Conservation (phyloP, 2,329 filamentous ascomycete species). For the Furcasterigmium furcatum region DNA sequence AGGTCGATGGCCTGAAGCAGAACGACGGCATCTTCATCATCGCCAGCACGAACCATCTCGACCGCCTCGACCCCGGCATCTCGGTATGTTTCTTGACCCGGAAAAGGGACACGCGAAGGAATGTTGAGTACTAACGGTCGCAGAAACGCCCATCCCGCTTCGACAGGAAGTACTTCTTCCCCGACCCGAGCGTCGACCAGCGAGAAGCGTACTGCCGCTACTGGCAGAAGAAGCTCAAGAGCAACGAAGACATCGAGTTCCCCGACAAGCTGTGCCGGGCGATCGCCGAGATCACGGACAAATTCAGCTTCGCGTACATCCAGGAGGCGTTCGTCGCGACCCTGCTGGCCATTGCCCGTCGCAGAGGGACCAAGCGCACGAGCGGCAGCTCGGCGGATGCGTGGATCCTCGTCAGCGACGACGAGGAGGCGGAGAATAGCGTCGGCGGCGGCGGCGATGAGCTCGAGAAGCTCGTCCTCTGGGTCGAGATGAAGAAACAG, state of each 20-base stretch:
- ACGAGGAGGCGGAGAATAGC: slow-evolving; percentile 6
- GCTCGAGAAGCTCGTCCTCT: slow-evolving; percentile 50
- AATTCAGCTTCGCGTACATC: slow-evolving; percentile 69
- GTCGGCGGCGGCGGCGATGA: slow-evolving; percentile 27
- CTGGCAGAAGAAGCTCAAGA: slow-evolving; percentile 55
- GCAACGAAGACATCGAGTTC: slow-evolving; percentile 58
- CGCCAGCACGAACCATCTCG: slow-evolving; percentile 63
- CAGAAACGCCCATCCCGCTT: slow-evolving; percentile 63
- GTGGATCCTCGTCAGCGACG: slow-evolving; percentile 28
- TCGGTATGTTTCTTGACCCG: slow-evolving; percentile 29
- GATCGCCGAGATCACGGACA: slow-evolving; percentile 59
- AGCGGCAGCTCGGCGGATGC: slow-evolving; percentile 22
- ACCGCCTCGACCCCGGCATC: slow-evolving; percentile 64
- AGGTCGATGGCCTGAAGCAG: slow-evolving; percentile 65
- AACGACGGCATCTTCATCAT: slow-evolving; percentile 72
- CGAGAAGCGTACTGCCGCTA: slow-evolving; percentile 58
- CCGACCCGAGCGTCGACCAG: slow-evolving; percentile 51
- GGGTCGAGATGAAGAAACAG: slow-evolving; percentile 62
- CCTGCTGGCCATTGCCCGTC: slow-evolving; percentile 53
- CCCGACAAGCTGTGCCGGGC: slow-evolving; percentile 53
- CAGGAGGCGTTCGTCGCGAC: slow-evolving; percentile 67
- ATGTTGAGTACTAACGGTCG: not conserved
- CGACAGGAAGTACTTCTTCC: slow-evolving; percentile 65
- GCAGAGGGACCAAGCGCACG: slow-evolving; percentile 9
- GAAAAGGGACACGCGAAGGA: not conserved